Evolutionary conservation across 2,329 filamentous ascomycete species (phyloP).

Genomic region (Escovopsis weberi): DNA sequence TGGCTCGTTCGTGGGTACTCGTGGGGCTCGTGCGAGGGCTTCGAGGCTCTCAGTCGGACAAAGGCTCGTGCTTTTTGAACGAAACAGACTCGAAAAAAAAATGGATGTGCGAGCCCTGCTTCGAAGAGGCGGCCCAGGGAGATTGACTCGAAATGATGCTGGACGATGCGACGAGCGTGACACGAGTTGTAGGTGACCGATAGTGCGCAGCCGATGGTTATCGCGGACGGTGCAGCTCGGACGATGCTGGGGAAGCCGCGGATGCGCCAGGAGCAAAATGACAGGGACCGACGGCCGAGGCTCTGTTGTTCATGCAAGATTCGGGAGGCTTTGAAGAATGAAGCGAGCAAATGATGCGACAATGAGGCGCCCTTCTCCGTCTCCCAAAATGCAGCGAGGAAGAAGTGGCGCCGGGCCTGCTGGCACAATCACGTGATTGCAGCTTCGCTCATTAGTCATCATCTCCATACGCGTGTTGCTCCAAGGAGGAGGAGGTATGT

Average conservation of each 20-base stretch:
- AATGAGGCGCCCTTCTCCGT: slow-evolving; percentile 6
- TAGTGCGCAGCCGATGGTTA: background rate
- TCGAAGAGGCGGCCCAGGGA: background rate
- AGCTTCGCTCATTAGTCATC: too few relatives aligned
- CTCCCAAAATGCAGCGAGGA: slow-evolving; percentile 3
- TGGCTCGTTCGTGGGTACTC: background rate
- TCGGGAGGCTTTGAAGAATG: too few relatives aligned
- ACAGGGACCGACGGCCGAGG: too few relatives aligned
- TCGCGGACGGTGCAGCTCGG: background rate
- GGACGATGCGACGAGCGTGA: slow-evolving; percentile 2
- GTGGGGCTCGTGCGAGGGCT: slow-evolving; percentile 1
- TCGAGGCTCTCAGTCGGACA: background rate
- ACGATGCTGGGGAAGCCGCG: background rate
- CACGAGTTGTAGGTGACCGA: background rate
- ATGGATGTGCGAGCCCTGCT: too few relatives aligned
- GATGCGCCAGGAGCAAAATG: background rate
- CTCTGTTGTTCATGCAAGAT: too few relatives aligned
- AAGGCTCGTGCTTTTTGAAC: too few relatives aligned
- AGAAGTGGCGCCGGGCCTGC: slow-evolving; percentile 2
- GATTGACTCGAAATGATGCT: background rate
- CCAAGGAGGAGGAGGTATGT: too few relatives aligned
- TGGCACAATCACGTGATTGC: slow-evolving; percentile 1
- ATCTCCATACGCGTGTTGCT: too few relatives aligned
- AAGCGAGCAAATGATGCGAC: slow-evolving; percentile 3
- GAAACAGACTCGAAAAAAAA: too few relatives aligned